phyloP scores from a whole-genome alignment of 352 stramenopile species.

The Phytophthora litchii region DNA sequence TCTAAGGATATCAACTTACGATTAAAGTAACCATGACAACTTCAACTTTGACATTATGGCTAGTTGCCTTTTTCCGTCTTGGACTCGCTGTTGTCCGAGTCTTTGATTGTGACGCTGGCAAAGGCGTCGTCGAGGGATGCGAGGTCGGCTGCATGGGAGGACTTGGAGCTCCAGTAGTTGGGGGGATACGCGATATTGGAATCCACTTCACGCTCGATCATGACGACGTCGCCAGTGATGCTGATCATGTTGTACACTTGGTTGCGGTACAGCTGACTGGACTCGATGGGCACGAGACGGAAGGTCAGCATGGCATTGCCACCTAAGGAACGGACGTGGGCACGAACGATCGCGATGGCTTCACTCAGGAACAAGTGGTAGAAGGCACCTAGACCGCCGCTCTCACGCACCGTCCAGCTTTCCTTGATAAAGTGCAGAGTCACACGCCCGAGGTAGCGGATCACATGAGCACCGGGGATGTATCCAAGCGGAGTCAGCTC shows the following conservation, averaged over 20 bases:
- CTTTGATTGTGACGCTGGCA: conserved; percentile 10
- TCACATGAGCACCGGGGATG: conserved; percentile 73
- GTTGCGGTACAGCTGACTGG: conserved; percentile 87
- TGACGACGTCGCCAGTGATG: conserved; percentile 86
- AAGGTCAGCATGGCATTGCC: conserved; percentile 90
- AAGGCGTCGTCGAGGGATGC: conserved; percentile 25
- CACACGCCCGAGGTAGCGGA: conserved; percentile 82
- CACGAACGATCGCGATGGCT: conserved; percentile 85
- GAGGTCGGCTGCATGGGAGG: conserved; percentile 24
- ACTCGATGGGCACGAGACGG: conserved; percentile 87
- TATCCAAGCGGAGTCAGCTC: conserved; percentile 84
- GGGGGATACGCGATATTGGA: conserved; percentile 35
- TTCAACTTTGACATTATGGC: too few relatives aligned
- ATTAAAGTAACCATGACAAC: too few relatives aligned
- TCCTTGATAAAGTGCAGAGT: conserved; percentile 92
- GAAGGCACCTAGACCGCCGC: conserved; percentile 83
- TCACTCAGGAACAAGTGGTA: conserved; percentile 90
- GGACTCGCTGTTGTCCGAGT: conserved; percentile 2
- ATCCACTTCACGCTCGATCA: conserved; percentile 70
- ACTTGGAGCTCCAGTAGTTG: conserved; percentile 41
- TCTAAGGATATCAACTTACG: too few relatives aligned
- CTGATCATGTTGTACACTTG: conserved; percentile 94
- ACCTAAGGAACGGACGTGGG: conserved; percentile 80
- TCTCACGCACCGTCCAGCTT: conserved; percentile 88
- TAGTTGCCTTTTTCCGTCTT: neutral